Base-by-base conservation (phyloP, 164 flowering plant genomes). In the Hamamelis virginiana region DNA sequence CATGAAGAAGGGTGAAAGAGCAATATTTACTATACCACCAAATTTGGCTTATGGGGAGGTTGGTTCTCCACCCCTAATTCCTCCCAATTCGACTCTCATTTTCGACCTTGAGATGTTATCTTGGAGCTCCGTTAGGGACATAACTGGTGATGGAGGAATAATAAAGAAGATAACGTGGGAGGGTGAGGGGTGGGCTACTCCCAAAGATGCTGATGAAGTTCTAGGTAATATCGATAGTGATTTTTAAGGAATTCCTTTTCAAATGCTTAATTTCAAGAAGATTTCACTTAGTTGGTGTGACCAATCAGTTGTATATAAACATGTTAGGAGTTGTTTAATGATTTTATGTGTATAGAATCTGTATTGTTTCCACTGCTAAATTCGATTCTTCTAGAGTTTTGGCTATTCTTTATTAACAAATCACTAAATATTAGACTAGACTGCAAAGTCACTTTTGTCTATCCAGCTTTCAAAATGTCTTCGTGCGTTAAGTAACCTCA, bases 1-100 rank as follows among this genome's bases (percentile, higher is more conserved):
- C 12, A 86, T 86, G 90, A 84, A 77, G 74, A 86, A 84, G 71
- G 86, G 90, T 10, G 90, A 86, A 71, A 76, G 76, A 68, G 84
- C 86, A 55, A 69, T 80, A 64, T 80, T 86, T 62, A 82, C 62
- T 2, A 70, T 86, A 53, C 90, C 86, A n/a, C 81, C 88, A 14
- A 58, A 72, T 15, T 71, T 86, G 75, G 90, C 73, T 15, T 86
- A 86, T 64, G 90, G 87, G 18, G 82, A 81, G 53, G 66, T 15
- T 21, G 90, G 87, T 38, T 79, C 64, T 60, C 87, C 81, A 13
- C 84, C 86, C 6, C 46, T 70, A 0, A 69, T 86, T 50, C 84
- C 87, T 53, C 81, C 90, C 19, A 74, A 80, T 51, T 66, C 90
- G 0, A 83, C 80, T 1, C 80, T 86, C 11, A 19, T 80, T 9